phyloP scores from a whole-genome alignment of 108 stramenopile genomes.

The Seminavis robusta region DNA sequence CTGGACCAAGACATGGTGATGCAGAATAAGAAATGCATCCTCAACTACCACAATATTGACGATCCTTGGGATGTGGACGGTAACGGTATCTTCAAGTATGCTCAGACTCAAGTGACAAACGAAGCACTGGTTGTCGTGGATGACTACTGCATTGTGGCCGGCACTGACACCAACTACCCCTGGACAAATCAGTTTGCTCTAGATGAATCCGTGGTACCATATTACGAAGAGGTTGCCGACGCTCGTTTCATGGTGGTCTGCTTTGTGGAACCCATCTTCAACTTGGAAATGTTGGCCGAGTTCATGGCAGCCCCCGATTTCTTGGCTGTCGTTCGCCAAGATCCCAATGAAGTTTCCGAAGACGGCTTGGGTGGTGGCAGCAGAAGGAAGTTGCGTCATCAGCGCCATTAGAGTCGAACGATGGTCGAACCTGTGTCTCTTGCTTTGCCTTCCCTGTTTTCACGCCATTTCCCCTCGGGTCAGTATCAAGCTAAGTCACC shows the following conservation, averaged over 20 bases:
- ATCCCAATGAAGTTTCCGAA: too few relatives aligned
- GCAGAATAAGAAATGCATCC: conserved; percentile 34
- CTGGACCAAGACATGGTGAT: conserved; percentile 32
- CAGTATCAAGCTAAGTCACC: too few relatives aligned
- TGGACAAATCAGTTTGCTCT: conserved; percentile 22
- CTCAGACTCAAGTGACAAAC: conserved; percentile 33
- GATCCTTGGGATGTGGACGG: conserved; percentile 46
- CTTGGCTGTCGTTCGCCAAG: too few relatives aligned
- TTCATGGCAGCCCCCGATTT: too few relatives aligned
- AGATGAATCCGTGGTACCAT: conserved; percentile 12
- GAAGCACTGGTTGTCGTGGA: conserved; percentile 34
- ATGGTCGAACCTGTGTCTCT: too few relatives aligned
- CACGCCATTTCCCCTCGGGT: too few relatives aligned
- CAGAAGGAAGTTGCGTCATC: too few relatives aligned
- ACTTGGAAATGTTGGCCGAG: too few relatives aligned
- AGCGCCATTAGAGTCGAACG: too few relatives aligned
- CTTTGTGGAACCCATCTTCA: conserved; percentile 37
- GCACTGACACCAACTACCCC: conserved; percentile 34
- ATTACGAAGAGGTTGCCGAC: conserved; percentile 27
- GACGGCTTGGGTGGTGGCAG: too few relatives aligned
- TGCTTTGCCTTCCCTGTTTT: too few relatives aligned
- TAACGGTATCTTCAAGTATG: conserved; percentile 40
- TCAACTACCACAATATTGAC: conserved; percentile 25
- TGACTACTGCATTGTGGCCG: conserved; percentile 40
- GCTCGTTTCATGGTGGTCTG: conserved; percentile 40